A percentile compares a stretch with the other conserved stretches of the same genome.
phyloP scores from a whole-genome alignment of 441 rosid genomes.

The Erodium trifolium region DNA sequence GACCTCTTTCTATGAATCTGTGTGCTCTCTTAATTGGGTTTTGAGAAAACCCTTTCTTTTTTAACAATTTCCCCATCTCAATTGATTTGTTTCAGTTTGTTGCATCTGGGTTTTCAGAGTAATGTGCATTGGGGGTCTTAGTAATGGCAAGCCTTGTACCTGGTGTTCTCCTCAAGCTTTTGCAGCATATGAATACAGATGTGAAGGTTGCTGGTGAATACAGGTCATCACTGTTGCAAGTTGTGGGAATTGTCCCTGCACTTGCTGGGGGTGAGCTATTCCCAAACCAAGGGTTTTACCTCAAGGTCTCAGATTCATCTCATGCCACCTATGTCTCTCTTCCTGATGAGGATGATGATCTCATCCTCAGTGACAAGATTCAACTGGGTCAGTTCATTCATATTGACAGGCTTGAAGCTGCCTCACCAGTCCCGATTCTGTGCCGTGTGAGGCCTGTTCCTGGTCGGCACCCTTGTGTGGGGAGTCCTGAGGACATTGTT shows the following conservation, averaged over 20 bases:
- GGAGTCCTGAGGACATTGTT: slow-evolving; percentile 88
- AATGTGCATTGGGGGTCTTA: slow-evolving; percentile 33
- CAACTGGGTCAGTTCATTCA: slow-evolving; percentile 74
- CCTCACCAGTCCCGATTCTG: slow-evolving; percentile 86
- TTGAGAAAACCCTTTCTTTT: slow-evolving; percentile 7
- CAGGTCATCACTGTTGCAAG: slow-evolving; percentile 81
- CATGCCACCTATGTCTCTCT: slow-evolving; percentile 93
- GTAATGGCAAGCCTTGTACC: slow-evolving; percentile 81
- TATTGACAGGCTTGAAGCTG: slow-evolving; percentile 81
- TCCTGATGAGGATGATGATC: slow-evolving; percentile 88
- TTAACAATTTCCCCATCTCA: neutral
- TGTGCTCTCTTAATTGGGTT: slow-evolving; percentile 10
- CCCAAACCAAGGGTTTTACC: slow-evolving; percentile 82
- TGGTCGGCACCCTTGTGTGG: slow-evolving; percentile 90
- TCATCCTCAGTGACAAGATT: slow-evolving; percentile 84
- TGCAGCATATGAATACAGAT: slow-evolving; percentile 89
- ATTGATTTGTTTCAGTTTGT: neutral
- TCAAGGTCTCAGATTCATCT: slow-evolving; percentile 96
- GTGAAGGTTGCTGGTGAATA: slow-evolving; percentile 92
- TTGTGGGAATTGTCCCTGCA: slow-evolving; percentile 89
- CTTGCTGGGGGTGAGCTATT: slow-evolving; percentile 89
- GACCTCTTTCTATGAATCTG: slow-evolving; percentile 12
- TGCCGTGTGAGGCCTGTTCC: slow-evolving; percentile 89
- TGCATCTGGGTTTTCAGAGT: slow-evolving; percentile 22
- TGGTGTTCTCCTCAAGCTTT: slow-evolving; percentile 72